Evolutionary conservation across 805 yeast species (phyloP), one percentile per base, ranked within the genome.

Genomic region (Metschnikowia shivogae): DNA sequence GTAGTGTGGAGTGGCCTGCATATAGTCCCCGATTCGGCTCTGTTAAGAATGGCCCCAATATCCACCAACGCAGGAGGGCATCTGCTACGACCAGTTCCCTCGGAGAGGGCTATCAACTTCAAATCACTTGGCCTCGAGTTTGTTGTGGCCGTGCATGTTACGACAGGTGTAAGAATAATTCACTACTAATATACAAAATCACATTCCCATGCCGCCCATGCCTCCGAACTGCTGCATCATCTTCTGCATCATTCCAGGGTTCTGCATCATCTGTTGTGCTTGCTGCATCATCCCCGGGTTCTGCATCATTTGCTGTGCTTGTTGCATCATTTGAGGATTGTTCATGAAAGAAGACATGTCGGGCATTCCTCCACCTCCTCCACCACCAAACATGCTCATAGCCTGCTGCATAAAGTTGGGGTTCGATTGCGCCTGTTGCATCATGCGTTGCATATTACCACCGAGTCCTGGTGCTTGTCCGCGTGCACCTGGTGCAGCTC

Each of bases 171-270:
- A 22, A 22, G 26, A 22, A 5, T 22, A 22, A 22, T 22, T 22
- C 26, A 22, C 26, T 22, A 6, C 14, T 31, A 39, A 13, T 39
- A 22, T 30, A 38, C 19, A 31, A 13, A 35, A 22, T 39, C 29
- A 39, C 42, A 39, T 39, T 31, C 40, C 40, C 40, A 37, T 37
- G 40, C 40, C 40, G 3, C 43, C 37, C 47, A 49, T 41, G 38
- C 53, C 56, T 9, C 88, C 88, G 69, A 86, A 78, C 78, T 82
- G 84, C 47, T 73, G 72, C 81, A 81, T 80, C 79, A 84, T 76
- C 46, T 62, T 64, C 56, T 81, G 80, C 89, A 84, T 83, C 80
- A 84, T 73, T 10, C 83, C 80, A 28, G 92, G 90, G 56, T 68
- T 64, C 49, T 66, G 69, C 76, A 71, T 70, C 74, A 70, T 68